Evolutionary conservation across 2,329 filamentous ascomycete species (phyloP), one percentile per base, ranked within the genome.

Genomic region (Myriangium duriaei): DNA sequence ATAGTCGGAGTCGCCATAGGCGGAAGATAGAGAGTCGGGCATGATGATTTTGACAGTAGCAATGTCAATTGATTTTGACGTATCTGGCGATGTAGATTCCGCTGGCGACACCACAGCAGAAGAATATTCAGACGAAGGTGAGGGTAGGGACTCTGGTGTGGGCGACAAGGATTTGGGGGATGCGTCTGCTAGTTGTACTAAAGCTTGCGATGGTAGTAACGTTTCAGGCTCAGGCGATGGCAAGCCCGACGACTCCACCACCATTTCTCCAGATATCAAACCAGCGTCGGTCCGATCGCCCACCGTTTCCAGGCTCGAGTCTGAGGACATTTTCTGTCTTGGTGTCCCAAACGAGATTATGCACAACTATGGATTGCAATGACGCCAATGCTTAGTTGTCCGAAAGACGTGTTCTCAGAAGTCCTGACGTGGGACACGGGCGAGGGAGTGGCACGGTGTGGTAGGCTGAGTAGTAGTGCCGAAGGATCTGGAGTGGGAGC

Each of bases 161-260:
- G 18, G 11, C 26, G 29, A 19, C n/a, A 11, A 31, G 29, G 11
- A 21, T 19, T n/a, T 7, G n/a, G 21, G 36, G 26, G 36, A 15
- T 14, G 30, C 16, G 36, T 29, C 18, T 33, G 30, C 29, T 39
- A 39, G 36, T 32, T 39, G 36, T 39, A 39, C 32, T 39, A 39
- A 32, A 15, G 30, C 36, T 39, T 33, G 36, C 19, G 30, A 19
- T 26, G 21, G 21, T n/a, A n/a, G n/a, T n/a, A 26, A 26, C 36
- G 36, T 39, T 39, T 39, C 36, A 39, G 36, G 24, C 11, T 4
- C 12, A 15, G 30, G 9, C 11, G 36, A 11, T 14, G 28, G 30
- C 36, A 30, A 39, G 30, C 32, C 36, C 28, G 30, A 39, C 13
- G 12, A n/a, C n/a, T n/a, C 19, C 17, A 39, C 21, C 21, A 26